Evolutionary conservation across 225 moss, liverwort and hornwort genomes (phyloP).

Genomic region (Polytrichum formosum): DNA sequence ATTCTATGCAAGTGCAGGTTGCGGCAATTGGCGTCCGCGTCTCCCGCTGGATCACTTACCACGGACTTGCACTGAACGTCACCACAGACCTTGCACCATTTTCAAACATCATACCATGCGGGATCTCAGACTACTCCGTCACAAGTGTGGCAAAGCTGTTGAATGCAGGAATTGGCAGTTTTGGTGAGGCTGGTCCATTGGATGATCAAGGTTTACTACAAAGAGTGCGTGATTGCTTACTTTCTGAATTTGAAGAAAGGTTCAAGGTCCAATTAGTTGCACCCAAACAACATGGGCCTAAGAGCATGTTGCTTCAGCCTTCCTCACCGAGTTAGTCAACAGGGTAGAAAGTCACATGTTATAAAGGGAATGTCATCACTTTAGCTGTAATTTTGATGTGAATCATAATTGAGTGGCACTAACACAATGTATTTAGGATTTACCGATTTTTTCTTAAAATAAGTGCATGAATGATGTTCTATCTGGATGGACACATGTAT

Average conservation of each 20-base stretch:
- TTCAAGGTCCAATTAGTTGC: constrained; percentile 46
- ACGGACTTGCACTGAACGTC: constrained; percentile 84
- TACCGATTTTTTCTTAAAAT: no score
- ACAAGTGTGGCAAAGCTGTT: constrained; percentile 62
- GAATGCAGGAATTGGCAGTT: neutral
- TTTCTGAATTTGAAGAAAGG: constrained; percentile 44
- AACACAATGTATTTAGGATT: no score
- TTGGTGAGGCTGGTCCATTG: neutral
- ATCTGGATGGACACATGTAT: no score
- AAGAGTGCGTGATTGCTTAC: constrained; percentile 40
- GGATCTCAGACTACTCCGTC: constrained; percentile 72
- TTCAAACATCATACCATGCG: constrained; percentile 73
- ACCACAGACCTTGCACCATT: constrained; percentile 70
- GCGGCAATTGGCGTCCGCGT: constrained; percentile 87
- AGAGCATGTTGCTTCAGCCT: neutral
- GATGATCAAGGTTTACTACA: constrained; percentile 25
- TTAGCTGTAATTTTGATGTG: neutral
- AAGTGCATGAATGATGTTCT: no score
- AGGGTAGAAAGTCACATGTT: neutral
- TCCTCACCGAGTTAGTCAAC: neutral
- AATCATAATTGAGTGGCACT: no score
- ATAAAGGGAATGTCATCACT: neutral
- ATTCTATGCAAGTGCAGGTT: constrained; percentile 39
- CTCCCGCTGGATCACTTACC: constrained; percentile 87
- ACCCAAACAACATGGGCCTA: constrained; percentile 18